Evolutionary conservation across 2,329 filamentous ascomycete genomes (phyloP).

Genomic region (Cadophora sp.): DNA sequence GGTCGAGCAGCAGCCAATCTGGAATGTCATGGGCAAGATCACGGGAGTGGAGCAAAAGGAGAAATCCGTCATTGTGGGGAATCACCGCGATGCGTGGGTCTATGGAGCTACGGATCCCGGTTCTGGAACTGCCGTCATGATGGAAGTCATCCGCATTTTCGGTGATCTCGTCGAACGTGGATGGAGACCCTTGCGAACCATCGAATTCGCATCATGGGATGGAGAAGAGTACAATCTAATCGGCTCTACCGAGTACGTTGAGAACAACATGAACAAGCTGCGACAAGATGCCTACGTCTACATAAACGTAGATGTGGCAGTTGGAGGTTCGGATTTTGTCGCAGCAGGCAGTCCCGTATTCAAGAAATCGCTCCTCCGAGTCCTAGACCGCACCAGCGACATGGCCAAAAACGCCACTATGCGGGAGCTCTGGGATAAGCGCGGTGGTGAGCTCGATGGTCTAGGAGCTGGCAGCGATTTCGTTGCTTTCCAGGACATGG

Average conservation of each 20-base stretch:
- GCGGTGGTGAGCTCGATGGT: slow-evolving; percentile 65
- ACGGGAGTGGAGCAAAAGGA: slow-evolving; percentile 81
- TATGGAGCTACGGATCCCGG: slow-evolving; percentile 87
- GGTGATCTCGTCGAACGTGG: slow-evolving; percentile 77
- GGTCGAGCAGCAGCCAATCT: slow-evolving; percentile 80
- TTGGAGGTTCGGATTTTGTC: slow-evolving; percentile 76
- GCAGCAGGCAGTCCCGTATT: slow-evolving; percentile 85
- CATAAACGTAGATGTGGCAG: slow-evolving; percentile 86
- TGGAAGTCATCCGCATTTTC: slow-evolving; percentile 87
- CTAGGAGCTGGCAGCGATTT: slow-evolving; percentile 83
- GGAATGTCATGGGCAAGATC: slow-evolving; percentile 89
- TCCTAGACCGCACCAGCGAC: slow-evolving; percentile 77
- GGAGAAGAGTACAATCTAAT: slow-evolving; percentile 91
- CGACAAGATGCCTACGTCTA: slow-evolving; percentile 82
- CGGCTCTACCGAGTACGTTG: slow-evolving; percentile 93
- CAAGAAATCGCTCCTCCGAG: slow-evolving; percentile 71
- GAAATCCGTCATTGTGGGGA: slow-evolving; percentile 88
- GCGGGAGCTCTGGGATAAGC: slow-evolving; percentile 76
- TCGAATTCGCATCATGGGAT: slow-evolving; percentile 98
- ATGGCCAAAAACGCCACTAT: slow-evolving; percentile 75
- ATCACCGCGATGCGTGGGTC: slow-evolving; percentile 91
- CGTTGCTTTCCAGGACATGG: slow-evolving; percentile 89
- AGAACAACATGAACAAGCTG: slow-evolving; percentile 77
- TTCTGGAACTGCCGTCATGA: slow-evolving; percentile 87
- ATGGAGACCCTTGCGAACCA: slow-evolving; percentile 92